Percentiles rank a stretch among this genome's conserved stretches.
These are phyloP conservation scores for Deuterostichococcus epilithicus DNA, from an alignment of 139 green algal species.

Conservation along the genomic window DNA sequence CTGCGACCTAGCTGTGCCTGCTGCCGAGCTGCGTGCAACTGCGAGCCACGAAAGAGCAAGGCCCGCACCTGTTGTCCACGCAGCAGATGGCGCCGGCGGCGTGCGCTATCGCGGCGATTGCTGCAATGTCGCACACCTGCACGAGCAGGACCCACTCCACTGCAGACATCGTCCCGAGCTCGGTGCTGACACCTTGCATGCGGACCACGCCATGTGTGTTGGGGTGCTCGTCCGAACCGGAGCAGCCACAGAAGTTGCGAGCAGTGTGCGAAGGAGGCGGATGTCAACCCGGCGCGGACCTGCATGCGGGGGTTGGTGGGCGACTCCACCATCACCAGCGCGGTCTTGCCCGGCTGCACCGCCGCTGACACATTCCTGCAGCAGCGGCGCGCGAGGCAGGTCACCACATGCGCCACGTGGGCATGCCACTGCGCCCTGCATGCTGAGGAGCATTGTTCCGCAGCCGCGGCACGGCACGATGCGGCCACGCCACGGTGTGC, in stretches of 20 bases:
- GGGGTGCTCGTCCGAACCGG: background rate
- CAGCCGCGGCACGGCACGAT: too few relatives aligned
- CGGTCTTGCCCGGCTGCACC: conserved; percentile 70
- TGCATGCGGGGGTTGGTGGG: conserved; percentile 98
- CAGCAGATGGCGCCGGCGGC: conserved; percentile 15
- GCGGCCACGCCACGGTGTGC: too few relatives aligned
- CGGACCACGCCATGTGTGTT: too few relatives aligned
- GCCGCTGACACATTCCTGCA: conserved; percentile 55
- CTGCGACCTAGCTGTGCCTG: too few relatives aligned
- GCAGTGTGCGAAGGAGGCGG: background rate
- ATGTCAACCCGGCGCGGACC: too few relatives aligned
- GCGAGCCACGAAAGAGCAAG: too few relatives aligned
- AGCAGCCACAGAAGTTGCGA: background rate
- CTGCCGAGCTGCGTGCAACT: too few relatives aligned
- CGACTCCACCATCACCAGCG: conserved; percentile 93
- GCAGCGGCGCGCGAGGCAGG: too few relatives aligned
- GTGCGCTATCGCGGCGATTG: conserved; percentile 66
- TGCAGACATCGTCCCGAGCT: too few relatives aligned
- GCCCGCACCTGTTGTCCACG: background rate
- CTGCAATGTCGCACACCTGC: conserved; percentile 88
- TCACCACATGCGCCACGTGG: background rate
- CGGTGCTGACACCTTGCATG: too few relatives aligned
- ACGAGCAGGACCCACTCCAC: too few relatives aligned
- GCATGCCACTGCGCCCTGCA: background rate
- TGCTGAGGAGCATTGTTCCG: too few relatives aligned